Base-by-base conservation (phyloP, 1,139 yeast genomes). In the Yamadazyma triangularis region DNA sequence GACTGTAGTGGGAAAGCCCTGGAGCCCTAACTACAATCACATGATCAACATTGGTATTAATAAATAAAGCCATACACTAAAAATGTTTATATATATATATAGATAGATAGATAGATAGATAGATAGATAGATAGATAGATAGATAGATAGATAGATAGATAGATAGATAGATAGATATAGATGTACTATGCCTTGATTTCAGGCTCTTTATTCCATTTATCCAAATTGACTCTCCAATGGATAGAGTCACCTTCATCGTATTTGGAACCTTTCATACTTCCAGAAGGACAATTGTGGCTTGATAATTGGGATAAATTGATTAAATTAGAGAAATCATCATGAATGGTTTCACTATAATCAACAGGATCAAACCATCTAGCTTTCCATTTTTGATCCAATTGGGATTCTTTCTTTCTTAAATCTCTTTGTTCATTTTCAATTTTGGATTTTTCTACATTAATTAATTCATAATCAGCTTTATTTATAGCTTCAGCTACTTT, bases 401-500 rank as follows among this genome's bases (percentile, higher is more conserved):
- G 84, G 39, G 62, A 60, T 58, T 89, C 97, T 39, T 66, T 55
- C 59, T 77, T 79, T 53, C 96, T 77, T 57, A 80, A 55, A 29
- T 77, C 89, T 48, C 97, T 78, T 64, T 89, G 96, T 24, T 66
- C 73, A 51, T 83, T 82, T 61, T 89, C 97, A 46, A 89, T 72
- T 52, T 67, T 63, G 11, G 87, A 68, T 66, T 89, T 89, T 49
- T 83, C 88, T 40, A 63, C 61, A 48, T 79, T 79, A 45, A 88
- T 86, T 42, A 71, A 57, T 44, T 85, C 87, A 55, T 73, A 85
- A 55, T 88, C 83, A 26, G 89, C 81, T 26, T 63, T 58, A 39
- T 69, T 74, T 44, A 87, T 82, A 11, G 96, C 96, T n/a, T 72
- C 86, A 1, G 96, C 95, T 22, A 89, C 96, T 45, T 78, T 73